Conservation (phyloP, 106 monocot species). For the Agapanthus africanus region DNA sequence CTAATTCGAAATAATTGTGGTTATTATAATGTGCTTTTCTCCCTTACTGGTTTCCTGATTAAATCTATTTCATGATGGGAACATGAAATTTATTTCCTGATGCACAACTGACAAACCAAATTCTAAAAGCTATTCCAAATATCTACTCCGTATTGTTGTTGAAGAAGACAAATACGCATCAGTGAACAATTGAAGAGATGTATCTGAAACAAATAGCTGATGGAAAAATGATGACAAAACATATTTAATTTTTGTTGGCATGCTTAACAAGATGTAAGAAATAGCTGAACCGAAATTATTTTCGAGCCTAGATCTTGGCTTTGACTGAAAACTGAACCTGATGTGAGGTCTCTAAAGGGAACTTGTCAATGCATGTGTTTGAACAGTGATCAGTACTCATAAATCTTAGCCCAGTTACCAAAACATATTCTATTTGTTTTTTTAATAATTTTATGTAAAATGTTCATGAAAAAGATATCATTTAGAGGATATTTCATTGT, state of each 20-base stretch:
- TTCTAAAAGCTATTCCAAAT: neutral
- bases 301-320: neutral
- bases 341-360: neutral
- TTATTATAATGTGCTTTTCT: neutral
- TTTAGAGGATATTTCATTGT: too few species aligned
- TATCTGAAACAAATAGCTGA: neutral
- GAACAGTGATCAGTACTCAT: neutral
- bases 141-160: neutral
- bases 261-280: neutral
- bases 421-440: neutral
- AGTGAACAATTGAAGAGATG: neutral
- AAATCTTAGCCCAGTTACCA: neutral
- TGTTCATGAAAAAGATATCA: too few species aligned
- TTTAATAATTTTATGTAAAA: too few species aligned
- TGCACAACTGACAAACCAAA: neutral
- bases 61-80: too few species aligned
- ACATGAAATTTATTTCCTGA: neutral
- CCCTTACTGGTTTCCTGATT: neutral
- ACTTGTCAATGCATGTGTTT: neutral
- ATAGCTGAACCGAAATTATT: neutral
- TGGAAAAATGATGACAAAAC: neutral
- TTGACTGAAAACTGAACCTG: neutral
- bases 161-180: neutral
- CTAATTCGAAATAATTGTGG: neutral
- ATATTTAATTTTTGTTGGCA: too few species aligned